These are phyloP conservation scores for Wickerhamiella pararugosa DNA, from an alignment of 1,139 yeast genomes.

Conservation along the genomic window DNA sequence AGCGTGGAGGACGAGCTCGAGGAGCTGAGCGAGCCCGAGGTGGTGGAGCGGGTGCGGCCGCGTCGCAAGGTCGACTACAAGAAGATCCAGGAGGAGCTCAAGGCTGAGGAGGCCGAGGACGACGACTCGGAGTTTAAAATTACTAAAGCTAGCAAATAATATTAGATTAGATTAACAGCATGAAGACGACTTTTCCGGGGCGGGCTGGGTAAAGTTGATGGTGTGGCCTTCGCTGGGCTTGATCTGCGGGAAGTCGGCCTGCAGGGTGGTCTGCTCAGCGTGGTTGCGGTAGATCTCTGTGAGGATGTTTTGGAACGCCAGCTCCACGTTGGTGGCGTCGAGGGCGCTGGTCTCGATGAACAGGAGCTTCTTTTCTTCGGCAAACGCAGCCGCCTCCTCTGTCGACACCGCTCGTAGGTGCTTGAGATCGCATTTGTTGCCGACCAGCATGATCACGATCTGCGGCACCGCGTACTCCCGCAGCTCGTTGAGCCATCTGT, in stretches of 20 bases:
- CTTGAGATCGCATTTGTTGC: slow-evolving; percentile 89
- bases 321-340: slow-evolving; percentile 87
- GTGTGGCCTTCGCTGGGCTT: slow-evolving; percentile 61
- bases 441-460: slow-evolving; percentile 90
- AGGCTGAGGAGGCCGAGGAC: slow-evolving; percentile 28
- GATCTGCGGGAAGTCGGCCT: slow-evolving; percentile 35
- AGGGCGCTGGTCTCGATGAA: slow-evolving; percentile 97
- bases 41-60: slow-evolving; percentile 58
- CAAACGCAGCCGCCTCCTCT: slow-evolving; percentile 92
- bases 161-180: slow-evolving; percentile 21
- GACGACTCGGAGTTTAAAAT: slow-evolving; percentile 11
- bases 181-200: slow-evolving; percentile 60
- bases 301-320: slow-evolving; percentile 81
- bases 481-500: slow-evolving; percentile 89
- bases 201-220: slow-evolving; percentile 84
- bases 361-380: slow-evolving; percentile 76
- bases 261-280: slow-evolving; percentile 28
- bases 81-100: slow-evolving; percentile 67
- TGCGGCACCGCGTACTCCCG: slow-evolving; percentile 96
- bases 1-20: slow-evolving; percentile 49
- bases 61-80: slow-evolving; percentile 84
- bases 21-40: slow-evolving; percentile 75
- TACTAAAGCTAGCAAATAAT: not conserved
- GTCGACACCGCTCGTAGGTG: slow-evolving; percentile 96
- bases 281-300: slow-evolving; percentile 89